phyloP scores from a whole-genome alignment of 306 rosid genomes.

The Begonia loranthoides region DNA sequence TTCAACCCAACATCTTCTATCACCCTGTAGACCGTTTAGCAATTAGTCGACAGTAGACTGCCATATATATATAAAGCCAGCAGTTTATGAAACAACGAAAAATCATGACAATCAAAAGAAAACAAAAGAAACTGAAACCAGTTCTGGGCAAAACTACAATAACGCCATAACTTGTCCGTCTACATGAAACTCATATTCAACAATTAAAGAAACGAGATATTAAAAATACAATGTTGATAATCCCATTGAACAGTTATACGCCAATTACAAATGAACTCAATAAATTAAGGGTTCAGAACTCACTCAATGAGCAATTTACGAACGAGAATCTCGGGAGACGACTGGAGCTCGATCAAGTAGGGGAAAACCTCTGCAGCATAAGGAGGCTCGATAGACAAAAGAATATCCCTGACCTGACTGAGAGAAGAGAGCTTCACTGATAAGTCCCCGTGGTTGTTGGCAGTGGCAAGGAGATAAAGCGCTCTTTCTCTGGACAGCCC shows the following conservation, averaged over 20 bases:
- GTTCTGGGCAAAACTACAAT: too few relatives aligned
- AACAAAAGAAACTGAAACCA: too few relatives aligned
- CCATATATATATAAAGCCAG: too few relatives aligned
- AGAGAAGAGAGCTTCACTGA: constrained; percentile 66
- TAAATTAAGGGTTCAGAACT: constrained; percentile 23
- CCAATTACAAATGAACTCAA: not conserved
- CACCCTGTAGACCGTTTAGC: constrained; percentile 29
- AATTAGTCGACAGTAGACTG: not conserved
- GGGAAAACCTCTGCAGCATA: constrained; percentile 63
- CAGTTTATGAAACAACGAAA: too few relatives aligned
- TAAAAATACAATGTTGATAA: too few relatives aligned
- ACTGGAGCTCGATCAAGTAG: constrained; percentile 79
- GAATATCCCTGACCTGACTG: constrained; percentile 58
- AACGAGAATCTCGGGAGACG: constrained; percentile 67
- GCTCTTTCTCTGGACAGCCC: constrained; percentile 47
- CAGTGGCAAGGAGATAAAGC: constrained; percentile 82
- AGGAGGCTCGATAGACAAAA: constrained; percentile 54
- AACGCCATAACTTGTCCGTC: too few relatives aligned
- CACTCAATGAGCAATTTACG: constrained; percentile 72
- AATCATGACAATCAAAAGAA: too few relatives aligned
- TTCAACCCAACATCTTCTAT: constrained; percentile 74
- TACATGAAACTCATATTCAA: too few relatives aligned
- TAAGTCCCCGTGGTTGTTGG: constrained; percentile 92
- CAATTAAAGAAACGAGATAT: too few relatives aligned
- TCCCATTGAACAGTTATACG: too few relatives aligned